A percentile compares a stretch with the other conserved stretches of the same genome.
Conservation (phyloP, 2,329 filamentous ascomycete species). For the Cordyceps cicadae region DNA sequence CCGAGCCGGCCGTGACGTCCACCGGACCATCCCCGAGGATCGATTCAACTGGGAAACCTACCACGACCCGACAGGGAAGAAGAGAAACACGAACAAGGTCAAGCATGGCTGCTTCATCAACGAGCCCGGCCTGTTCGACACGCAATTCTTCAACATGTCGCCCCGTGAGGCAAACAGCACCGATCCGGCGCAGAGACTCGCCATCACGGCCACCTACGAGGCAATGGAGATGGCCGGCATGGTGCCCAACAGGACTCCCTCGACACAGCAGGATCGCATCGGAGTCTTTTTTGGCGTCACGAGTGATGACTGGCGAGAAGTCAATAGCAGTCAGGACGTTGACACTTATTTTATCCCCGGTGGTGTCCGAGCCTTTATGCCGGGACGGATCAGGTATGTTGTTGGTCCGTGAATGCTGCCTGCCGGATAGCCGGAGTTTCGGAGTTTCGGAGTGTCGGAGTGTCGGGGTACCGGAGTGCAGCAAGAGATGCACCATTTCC, state of each 20-base stretch:
- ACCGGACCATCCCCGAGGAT: conserved; percentile 53
- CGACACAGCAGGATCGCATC: conserved; percentile 48
- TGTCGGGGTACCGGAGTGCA: too few relatives aligned
- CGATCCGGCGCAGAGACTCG: conserved; percentile 66
- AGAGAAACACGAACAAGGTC: conserved; percentile 22
- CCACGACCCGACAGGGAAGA: conserved; percentile 58
- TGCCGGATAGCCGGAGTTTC: too few relatives aligned
- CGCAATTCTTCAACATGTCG: conserved; percentile 73
- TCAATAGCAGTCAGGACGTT: conserved; percentile 63
- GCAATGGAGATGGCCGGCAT: conserved; percentile 68
- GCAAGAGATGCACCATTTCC: too few relatives aligned
- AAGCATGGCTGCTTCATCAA: conserved; percentile 32
- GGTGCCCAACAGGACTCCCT: conserved; percentile 55
- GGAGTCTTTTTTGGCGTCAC: conserved; percentile 71
- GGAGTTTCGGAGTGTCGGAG: too few relatives aligned
- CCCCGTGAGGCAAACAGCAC: conserved; percentile 58
- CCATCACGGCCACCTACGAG: conserved; percentile 47
- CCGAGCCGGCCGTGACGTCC: conserved; percentile 58
- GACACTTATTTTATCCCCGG: conserved; percentile 48
- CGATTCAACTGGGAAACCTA: conserved; percentile 49
- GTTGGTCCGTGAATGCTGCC: background rate
- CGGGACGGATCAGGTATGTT: conserved; percentile 44
- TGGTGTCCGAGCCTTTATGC: conserved; percentile 39
- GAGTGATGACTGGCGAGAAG: conserved; percentile 71
- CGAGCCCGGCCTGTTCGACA: conserved; percentile 63